phyloP scores from a whole-genome alignment of 176 grass and related monocot genomes.

The Carex parvula region DNA sequence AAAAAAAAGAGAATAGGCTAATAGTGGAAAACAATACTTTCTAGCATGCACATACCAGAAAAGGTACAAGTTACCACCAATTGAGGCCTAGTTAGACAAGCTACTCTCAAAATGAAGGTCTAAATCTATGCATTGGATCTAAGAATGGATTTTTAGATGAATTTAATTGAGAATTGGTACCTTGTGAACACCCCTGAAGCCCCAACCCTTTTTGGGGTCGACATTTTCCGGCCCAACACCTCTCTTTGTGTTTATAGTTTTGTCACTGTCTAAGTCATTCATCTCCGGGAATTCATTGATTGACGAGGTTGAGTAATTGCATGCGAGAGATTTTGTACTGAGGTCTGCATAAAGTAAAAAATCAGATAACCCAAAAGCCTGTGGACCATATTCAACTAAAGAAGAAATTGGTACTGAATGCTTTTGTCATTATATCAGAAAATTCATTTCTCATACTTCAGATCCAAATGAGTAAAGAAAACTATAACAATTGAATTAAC shows the following conservation, averaged over 20 bases:
- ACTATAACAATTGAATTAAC: neutral
- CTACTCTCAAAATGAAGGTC: neutral
- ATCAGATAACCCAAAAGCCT: constrained; percentile 1
- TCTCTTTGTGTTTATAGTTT: neutral
- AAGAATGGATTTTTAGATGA: neutral
- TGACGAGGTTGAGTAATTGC: constrained; percentile 50
- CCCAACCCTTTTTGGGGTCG: constrained; percentile 65
- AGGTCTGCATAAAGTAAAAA: constrained; percentile 35
- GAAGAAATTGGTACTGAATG: neutral
- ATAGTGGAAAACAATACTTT: neutral
- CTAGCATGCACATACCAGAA: neutral
- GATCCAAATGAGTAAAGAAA: neutral
- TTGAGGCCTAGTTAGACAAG: neutral
- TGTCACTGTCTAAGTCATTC: constrained; percentile 30
- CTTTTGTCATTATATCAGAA: constrained; percentile 16
- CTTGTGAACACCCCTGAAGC: constrained; percentile 75
- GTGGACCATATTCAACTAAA: constrained; percentile 12
- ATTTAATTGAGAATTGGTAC: constrained; percentile 31
- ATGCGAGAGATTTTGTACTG: constrained; percentile 39
- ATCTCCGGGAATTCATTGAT: constrained; percentile 49
- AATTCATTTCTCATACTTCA: neutral
- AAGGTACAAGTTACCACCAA: neutral
- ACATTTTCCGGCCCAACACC: constrained; percentile 40
- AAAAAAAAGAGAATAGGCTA: neutral
- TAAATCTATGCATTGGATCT: neutral